Conservation (phyloP, 2,329 filamentous ascomycete species). For the Paecilomyces formosus region DNA sequence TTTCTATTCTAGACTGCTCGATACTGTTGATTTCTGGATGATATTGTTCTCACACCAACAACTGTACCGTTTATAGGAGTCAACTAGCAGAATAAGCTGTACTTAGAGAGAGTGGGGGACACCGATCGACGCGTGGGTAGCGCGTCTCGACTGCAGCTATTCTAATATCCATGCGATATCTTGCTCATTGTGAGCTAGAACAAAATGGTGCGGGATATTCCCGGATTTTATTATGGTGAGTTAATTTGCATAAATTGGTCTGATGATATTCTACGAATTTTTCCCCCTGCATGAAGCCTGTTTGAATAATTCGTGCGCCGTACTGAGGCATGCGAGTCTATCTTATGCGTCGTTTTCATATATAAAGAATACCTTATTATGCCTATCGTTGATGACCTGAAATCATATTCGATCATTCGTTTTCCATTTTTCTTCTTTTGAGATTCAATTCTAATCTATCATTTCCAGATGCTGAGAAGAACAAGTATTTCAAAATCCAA, state of each 20-base stretch:
- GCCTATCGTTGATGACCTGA: no score
- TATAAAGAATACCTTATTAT: no score
- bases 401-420: background rate
- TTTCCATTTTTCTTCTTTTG: no score
- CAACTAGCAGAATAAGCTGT: background rate
- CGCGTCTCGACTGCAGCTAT: background rate
- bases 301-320: background rate
- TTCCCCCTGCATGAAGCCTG: background rate
- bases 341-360: no score
- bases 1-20: background rate
- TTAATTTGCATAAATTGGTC: background rate
- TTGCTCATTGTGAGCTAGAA: background rate
- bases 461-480: conserved; percentile 44
- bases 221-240: conserved; percentile 10
- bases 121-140: background rate
- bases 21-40: background rate
- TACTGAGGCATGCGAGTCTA: no score
- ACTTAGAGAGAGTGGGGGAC: background rate
- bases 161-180: background rate
- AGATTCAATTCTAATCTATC: no score
- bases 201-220: conserved; percentile 7
- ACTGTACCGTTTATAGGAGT: background rate
- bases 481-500: conserved; percentile 63
- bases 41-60: background rate
- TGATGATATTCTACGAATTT: background rate